These are phyloP conservation scores for Ustanciosporium gigantosporum DNA, from an alignment of 1,284 basidiomycete genomes.

Conservation along the genomic window DNA sequence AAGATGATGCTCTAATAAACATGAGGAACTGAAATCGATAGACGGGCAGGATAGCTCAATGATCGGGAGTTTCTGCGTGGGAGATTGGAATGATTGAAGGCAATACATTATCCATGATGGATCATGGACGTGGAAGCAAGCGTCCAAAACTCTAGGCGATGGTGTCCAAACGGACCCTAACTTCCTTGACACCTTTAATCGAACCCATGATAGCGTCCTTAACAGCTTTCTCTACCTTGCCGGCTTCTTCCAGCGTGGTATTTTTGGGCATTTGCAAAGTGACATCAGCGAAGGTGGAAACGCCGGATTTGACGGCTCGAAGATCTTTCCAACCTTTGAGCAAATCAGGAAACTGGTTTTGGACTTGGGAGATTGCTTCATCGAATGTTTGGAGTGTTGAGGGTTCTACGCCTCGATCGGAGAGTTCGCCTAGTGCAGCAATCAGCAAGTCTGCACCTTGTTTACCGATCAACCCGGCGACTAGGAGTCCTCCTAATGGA, in stretches of 20 bases:
- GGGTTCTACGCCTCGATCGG: slow-evolving; percentile 77
- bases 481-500: slow-evolving; percentile 87
- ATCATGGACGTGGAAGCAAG: too few species aligned
- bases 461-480: slow-evolving; percentile 83
- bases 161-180: slow-evolving; percentile 31
- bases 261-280: slow-evolving; percentile 39
- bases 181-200: slow-evolving; percentile 47
- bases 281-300: slow-evolving; percentile 51
- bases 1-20: too few species aligned
- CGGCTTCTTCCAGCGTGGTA: slow-evolving; percentile 30
- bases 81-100: too few species aligned
- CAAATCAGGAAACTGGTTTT: slow-evolving; percentile 7
- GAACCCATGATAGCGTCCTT: slow-evolving; percentile 16
- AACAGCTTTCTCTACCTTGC: slow-evolving; percentile 34
- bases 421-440: slow-evolving; percentile 78
- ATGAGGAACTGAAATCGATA: too few species aligned
- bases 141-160: too few species aligned
- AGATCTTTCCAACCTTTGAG: slow-evolving; percentile 46
- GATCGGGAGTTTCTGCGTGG: too few species aligned
- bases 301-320: slow-evolving; percentile 49
- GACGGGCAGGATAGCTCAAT: too few species aligned
- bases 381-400: slow-evolving; percentile 67
- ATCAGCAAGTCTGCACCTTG: slow-evolving; percentile 77
- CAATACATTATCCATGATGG: too few species aligned
- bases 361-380: slow-evolving; percentile 63